Conservation (phyloP, 1,139 yeast species). For the Yamadazyma sp. region DNA sequence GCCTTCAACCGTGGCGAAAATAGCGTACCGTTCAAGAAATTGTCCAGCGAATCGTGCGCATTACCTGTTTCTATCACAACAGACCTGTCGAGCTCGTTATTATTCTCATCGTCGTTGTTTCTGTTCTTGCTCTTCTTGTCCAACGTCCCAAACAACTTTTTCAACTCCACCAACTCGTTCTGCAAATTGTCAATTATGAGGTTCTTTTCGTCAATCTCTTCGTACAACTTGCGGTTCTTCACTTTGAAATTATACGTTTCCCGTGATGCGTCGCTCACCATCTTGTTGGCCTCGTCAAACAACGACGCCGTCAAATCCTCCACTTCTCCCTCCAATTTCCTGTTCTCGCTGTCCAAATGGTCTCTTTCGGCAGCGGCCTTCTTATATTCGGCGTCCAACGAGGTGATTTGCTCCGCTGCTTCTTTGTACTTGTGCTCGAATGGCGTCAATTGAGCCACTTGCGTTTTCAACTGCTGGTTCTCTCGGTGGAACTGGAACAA, state of each 20-base stretch:
- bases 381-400: constrained; percentile 35
- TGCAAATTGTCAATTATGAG: constrained; percentile 63
- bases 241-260: constrained; percentile 55
- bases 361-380: constrained; percentile 34
- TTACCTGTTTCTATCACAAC: too few relatives aligned
- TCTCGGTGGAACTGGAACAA: constrained; percentile 35
- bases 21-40: constrained; percentile 16
- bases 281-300: constrained; percentile 76
- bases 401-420: constrained; percentile 27
- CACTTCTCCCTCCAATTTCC: constrained; percentile 63
- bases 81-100: too few relatives aligned
- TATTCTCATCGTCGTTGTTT: neutral
- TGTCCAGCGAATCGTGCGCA: too few relatives aligned
- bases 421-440: constrained; percentile 29
- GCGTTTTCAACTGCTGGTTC: constrained; percentile 23
- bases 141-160: constrained; percentile 45
- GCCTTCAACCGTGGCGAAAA: constrained; percentile 60
- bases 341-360: constrained; percentile 60
- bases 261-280: constrained; percentile 72
- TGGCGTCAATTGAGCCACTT: constrained; percentile 18
- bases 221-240: constrained; percentile 57
- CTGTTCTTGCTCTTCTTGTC: constrained; percentile 21
- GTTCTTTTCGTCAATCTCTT: constrained; percentile 73
- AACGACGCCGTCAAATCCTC: constrained; percentile 75
- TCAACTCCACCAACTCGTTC: constrained; percentile 69